Evolutionary conservation across 2,329 filamentous ascomycete genomes (phyloP), one percentile per base, ranked within the genome.

Genomic region (Phaeosphaeriaceae sp.): DNA sequence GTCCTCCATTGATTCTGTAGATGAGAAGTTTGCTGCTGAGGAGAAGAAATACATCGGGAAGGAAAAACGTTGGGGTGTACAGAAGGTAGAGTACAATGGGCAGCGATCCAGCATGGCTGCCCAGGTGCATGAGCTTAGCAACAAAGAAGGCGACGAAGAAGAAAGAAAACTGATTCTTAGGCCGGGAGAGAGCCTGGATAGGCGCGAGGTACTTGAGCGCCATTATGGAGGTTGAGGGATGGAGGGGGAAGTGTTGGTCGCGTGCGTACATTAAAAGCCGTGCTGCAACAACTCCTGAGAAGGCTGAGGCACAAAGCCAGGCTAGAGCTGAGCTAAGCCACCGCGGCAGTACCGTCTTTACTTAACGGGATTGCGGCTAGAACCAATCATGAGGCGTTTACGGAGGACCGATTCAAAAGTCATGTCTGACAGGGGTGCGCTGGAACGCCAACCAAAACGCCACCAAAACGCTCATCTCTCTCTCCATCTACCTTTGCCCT

Each of bases 141-240:
- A 50, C 45, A 32, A 59, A 59, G 38, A 43, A 59, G 37, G 48
- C 52, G 23, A 56, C 48, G 28, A 59, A 54, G 36, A 59, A 59
- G 16, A 59, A 28, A 18, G 53, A 37, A 39, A 59, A 54, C 32
- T 59, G 56, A 15, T 38, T 49, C 30, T 52, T 59, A 8, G 53
- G 50, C 35, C 50, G 43, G 36, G 50, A 40, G 30, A 59, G 21
- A 30, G 45, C 53, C 52, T 59, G 50, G 13, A 54, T 26, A 54
- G 56, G 56, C 34, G 53, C 53, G 20, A 59, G 38, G n/a, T 42
- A 15, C 23, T 59, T 59, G 48, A 56, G 21, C 43, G 51, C 48
- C 56, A 59, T 59, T 32, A 43, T 50, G 54, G 51, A 34, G 34
- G 39, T 13, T 35, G 21, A 28, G 30, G 13, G 23, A 15, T 15